Conservation (phyloP, 345 rosid genomes). For the Mercurialis annua region DNA sequence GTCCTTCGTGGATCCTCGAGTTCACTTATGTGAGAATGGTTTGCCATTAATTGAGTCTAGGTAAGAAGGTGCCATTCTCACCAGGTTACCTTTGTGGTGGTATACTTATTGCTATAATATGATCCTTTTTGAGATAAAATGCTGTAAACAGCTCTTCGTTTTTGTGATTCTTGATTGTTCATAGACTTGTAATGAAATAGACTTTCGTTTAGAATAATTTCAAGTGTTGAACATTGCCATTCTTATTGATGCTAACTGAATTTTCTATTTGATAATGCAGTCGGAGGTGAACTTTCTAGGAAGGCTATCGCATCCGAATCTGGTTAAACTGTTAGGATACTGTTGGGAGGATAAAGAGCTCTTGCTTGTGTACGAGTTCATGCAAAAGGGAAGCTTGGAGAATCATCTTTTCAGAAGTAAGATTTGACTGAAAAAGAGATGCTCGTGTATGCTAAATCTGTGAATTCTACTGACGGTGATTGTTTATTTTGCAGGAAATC, state of each 20-base stretch:
- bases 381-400: slow-evolving; percentile 78
- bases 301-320: slow-evolving; percentile 73
- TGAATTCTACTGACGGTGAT: slow-evolving; percentile 4
- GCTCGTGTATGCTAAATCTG: background rate
- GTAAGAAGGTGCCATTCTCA: background rate
- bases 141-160: background rate
- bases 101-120: background rate
- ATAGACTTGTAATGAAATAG: background rate
- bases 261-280: slow-evolving; percentile 40
- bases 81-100: background rate
- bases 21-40: background rate
- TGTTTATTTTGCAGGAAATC: slow-evolving; percentile 36
- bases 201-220: background rate
- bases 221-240: background rate
- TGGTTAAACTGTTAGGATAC: slow-evolving; percentile 71
- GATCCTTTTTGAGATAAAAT: slow-evolving; percentile 2
- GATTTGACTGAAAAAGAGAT: slow-evolving; percentile 15
- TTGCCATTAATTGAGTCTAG: too few species aligned
- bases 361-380: slow-evolving; percentile 75
- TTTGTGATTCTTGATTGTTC: background rate
- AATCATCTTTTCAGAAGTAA: slow-evolving; percentile 82
- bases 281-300: slow-evolving; percentile 80
- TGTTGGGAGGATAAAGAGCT: slow-evolving; percentile 76
- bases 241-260: slow-evolving; percentile 11
- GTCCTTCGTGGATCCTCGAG: background rate